Conservation (phyloP, 441 rosid genomes). For the Cnidoscolus chayamansa region DNA sequence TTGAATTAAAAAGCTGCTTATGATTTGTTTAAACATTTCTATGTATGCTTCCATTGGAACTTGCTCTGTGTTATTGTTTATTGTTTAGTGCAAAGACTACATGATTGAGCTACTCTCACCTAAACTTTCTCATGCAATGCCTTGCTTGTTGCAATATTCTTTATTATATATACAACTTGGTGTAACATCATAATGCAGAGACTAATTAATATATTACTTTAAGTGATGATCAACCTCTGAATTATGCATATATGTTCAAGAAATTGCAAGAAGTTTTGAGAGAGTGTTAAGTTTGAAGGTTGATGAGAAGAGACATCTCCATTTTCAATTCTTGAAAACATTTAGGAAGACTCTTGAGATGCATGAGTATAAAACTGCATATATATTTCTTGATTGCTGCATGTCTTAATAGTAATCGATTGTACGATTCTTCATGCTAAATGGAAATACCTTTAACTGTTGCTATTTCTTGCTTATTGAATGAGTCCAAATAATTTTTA, state of each 20-base stretch:
- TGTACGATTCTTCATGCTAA: background rate
- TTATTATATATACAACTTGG: no score
- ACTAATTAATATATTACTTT: no score
- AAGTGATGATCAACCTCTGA: background rate
- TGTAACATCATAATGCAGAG: no score
- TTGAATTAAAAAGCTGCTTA: constrained; percentile 16
- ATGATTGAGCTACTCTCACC: constrained; percentile 7
- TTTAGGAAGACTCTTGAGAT: background rate
- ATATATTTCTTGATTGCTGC: background rate
- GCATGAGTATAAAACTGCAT: background rate
- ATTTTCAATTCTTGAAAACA: background rate
- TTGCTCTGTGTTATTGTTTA: constrained; percentile 4
- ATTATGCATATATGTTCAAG: background rate
- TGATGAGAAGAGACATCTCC: background rate
- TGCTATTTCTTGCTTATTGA: background rate
- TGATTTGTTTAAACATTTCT: constrained; percentile 10
- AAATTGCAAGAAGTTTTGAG: background rate
- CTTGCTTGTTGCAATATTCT: background rate
- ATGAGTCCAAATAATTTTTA: background rate
- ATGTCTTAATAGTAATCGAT: background rate
- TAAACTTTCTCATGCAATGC: background rate
- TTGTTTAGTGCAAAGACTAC: constrained; percentile 5
- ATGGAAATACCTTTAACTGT: background rate
- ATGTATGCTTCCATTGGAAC: constrained; percentile 14
- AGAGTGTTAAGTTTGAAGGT: background rate